Evolutionary conservation across 2,329 filamentous ascomycete species (phyloP).

Genomic region (Trichoderma gracile): DNA sequence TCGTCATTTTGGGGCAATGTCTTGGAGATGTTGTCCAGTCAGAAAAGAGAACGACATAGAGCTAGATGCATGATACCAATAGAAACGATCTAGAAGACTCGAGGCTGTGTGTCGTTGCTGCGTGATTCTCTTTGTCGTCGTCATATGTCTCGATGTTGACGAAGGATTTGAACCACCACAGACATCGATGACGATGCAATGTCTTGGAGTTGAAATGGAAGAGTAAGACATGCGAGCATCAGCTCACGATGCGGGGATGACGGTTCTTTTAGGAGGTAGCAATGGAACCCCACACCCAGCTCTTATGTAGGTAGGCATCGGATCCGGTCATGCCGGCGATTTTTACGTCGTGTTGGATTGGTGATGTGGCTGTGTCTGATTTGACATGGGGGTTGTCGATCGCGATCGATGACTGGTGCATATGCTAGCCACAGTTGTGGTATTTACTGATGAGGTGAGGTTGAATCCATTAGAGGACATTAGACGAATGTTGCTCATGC

Average conservation of each 20-base stretch:
- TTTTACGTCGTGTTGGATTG: background rate
- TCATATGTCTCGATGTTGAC: too few relatives aligned
- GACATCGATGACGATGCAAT: background rate
- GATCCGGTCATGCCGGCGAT: conserved; percentile 1
- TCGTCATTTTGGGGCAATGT: background rate
- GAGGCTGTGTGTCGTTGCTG: background rate
- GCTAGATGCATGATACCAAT: conserved; percentile 23
- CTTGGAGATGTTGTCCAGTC: background rate
- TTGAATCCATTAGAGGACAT: too few relatives aligned
- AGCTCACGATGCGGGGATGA: conserved; percentile 1
- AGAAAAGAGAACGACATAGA: background rate
- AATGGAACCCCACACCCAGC: background rate
- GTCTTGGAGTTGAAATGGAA: background rate
- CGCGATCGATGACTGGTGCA: background rate
- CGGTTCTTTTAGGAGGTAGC: background rate
- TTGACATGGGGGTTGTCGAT: conserved; percentile 4
- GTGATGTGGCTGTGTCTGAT: background rate
- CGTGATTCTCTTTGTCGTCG: too few relatives aligned
- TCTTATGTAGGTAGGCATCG: background rate
- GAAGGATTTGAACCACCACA: too few relatives aligned
- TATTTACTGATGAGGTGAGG: too few relatives aligned
- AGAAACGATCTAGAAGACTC: conserved; percentile 4
- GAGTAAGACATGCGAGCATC: background rate
- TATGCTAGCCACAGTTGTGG: background rate
- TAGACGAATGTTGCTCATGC: too few relatives aligned